A percentile compares a stretch with the other conserved stretches of the same genome.
Evolutionary conservation across 441 rosid species (phyloP).

Genomic region (Theobroma grandiflorum): DNA sequence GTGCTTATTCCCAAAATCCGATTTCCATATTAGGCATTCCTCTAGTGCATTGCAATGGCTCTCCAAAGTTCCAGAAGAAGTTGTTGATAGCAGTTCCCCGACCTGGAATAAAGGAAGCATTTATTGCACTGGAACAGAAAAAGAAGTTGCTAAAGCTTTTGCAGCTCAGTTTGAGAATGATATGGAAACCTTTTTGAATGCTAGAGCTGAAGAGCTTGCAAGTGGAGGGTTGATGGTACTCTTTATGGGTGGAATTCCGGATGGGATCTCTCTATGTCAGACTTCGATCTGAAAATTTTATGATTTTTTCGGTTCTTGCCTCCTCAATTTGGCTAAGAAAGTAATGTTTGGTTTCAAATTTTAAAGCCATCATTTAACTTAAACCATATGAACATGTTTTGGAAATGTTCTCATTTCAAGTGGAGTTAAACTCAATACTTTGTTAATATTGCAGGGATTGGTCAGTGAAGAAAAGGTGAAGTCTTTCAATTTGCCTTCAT

Average conservation of each 20-base stretch:
- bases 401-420: background rate
- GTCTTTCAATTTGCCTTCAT: background rate
- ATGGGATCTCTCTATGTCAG: slow-evolving; percentile 8
- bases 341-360: background rate
- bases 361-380: too few species aligned
- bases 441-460: background rate
- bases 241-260: slow-evolving; percentile 6
- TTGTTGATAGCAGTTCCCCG: background rate
- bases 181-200: slow-evolving; percentile 10
- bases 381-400: too few species aligned
- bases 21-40: slow-evolving; percentile 23
- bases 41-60: slow-evolving; percentile 25
- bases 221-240: slow-evolving; percentile 25
- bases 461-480: background rate
- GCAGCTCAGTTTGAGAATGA: slow-evolving; percentile 13
- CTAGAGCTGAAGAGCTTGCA: slow-evolving; percentile 23
- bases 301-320: slow-evolving; percentile 5
- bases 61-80: slow-evolving; percentile 10
- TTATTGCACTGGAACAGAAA: slow-evolving; percentile 11
- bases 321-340: background rate
- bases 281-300: background rate
- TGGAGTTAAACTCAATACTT: background rate
- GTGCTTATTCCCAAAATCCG: slow-evolving; percentile 20
- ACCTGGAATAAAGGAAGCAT: slow-evolving; percentile 25
- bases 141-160: slow-evolving; percentile 20